Evolutionary conservation across 176 grass and related monocot genomes (phyloP), one percentile per base, ranked within the genome.

Genomic region (Phoenix roebelenii): DNA sequence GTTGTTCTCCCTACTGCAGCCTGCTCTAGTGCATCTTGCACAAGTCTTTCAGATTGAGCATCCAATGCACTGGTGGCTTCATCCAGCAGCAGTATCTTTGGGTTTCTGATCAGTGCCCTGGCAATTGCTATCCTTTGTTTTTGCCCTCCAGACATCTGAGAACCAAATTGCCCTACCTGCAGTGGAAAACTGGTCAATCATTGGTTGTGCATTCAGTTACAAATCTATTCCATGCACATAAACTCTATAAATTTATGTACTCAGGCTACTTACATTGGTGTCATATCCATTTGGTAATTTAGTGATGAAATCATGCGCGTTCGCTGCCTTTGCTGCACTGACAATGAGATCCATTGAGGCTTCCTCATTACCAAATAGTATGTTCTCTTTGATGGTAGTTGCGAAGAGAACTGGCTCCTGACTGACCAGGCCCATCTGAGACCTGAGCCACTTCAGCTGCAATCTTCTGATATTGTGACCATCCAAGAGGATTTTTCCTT

Each of bases 111-210:
- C 25, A 73, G 25, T 0, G 70, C 70, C 50, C 70, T 62, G 6
- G 70, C 70, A 39, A 73, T 73, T 5, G 70, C 70, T 23, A 73
- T 73, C 19, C 70, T 60, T 44, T 73, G 70, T 51, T 73, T 73
- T 24, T 73, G 70, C 3, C 70, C 70, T 32, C 70, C 70, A 2
- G 70, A 73, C 70, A 73, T 63, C 59, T 73, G 70, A 22, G 55
- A 50, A 6, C 70, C 70, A 54, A 59, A 29, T 63, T 73, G 59
- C 62, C 70, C 70, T 18, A 63, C 70, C 70, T 73, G 69, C 5
- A 59, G 53, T 55, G 9, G n/a, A 55, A 55, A 19, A 55, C 18
- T 20, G 5, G 53, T 55, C 7, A 22, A 7, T 20, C n/a, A 55
- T 55, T 5, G n/a, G 53, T 22, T 19, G 17, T 20, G 18, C 53